Evolutionary conservation across 2,329 filamentous ascomycete genomes (phyloP).

Genomic region (Fusarium poae): DNA sequence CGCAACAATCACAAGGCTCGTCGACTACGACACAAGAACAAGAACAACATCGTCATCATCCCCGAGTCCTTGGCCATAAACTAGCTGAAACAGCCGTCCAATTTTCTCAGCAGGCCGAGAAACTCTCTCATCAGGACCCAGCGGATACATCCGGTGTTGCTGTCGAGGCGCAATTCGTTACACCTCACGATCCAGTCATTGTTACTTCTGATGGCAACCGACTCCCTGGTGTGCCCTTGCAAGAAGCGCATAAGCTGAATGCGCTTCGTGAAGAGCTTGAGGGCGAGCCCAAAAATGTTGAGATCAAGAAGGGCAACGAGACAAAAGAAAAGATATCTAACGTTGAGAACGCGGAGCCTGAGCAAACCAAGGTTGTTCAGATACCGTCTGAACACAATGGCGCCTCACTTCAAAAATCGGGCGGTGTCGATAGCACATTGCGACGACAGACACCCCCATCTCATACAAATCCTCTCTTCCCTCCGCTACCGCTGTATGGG

Average conservation of each 20-base stretch:
- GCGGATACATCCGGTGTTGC: conserved; percentile 60
- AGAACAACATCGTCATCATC: conserved; percentile 9
- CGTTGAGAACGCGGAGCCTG: conserved; percentile 51
- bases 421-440: conserved; percentile 60
- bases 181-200: conserved; percentile 78
- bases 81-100: conserved; percentile 62
- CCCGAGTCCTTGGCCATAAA: conserved; percentile 40
- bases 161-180: conserved; percentile 73
- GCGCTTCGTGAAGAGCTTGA: conserved; percentile 65
- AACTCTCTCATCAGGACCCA: conserved; percentile 61
- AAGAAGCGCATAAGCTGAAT: conserved; percentile 79
- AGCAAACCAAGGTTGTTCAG: conserved; percentile 44
- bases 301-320: conserved; percentile 47
- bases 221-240: conserved; percentile 75
- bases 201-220: conserved; percentile 75
- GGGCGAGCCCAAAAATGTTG: conserved; percentile 46
- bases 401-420: conserved; percentile 57
- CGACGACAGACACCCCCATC: conserved; percentile 69
- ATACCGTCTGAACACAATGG: conserved; percentile 51
- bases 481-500: conserved; percentile 84
- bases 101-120: conserved; percentile 72
- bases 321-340: conserved; percentile 48
- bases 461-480: conserved; percentile 84
- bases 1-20: conserved; percentile 24
- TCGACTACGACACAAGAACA: conserved; percentile 19